Evolutionary conservation across 805 yeast genomes (phyloP), one percentile per base, ranked within the genome.

Genomic region (Candida broadrunensis): DNA sequence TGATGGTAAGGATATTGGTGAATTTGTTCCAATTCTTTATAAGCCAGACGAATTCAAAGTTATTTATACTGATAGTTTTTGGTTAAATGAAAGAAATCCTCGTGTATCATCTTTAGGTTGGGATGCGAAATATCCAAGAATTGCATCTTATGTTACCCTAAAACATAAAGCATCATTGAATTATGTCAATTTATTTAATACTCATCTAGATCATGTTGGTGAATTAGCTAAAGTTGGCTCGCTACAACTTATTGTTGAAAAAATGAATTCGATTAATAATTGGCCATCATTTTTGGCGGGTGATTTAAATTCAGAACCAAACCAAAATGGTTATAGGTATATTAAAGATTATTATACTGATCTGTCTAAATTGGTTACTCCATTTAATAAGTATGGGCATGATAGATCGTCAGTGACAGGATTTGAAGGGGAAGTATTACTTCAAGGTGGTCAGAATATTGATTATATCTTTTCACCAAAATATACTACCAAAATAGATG

Each of bases 121-220:
- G 72, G 72, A 66, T 40, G 69, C 71, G 0, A 59, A 55, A 3
- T 51, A 65, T 39, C 56, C 59, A 33, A 44, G 70, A 20, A 63
- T 65, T 17, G 60, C 59, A 8, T 55, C 67, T 8, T 58, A 54
- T 53, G 67, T 61, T 14, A 52, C 65, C 5, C 50, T 66, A 30
- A 55, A 50, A 37, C 57, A 52, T 38, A 52, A 44, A 41, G 57
- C 58, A 3, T 63, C 68, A 3, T 41, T 48, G 1, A 44, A 53
- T 26, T 47, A 47, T 36, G 45, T 66, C 34, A 65, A 64, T 41
- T 56, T 66, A 13, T 54, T 63, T 49, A 59, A 68, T 37, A 70
- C 67, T 45, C 60, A 77, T 52, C 61, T 67, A 37, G 72, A 66
- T 47, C 71, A 66, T 38, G 39, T 47, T 17, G 72, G 72, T 2